These are phyloP conservation scores for Vachellia pachyceras DNA, from an alignment of 306 rosid species.

Conservation along the genomic window DNA sequence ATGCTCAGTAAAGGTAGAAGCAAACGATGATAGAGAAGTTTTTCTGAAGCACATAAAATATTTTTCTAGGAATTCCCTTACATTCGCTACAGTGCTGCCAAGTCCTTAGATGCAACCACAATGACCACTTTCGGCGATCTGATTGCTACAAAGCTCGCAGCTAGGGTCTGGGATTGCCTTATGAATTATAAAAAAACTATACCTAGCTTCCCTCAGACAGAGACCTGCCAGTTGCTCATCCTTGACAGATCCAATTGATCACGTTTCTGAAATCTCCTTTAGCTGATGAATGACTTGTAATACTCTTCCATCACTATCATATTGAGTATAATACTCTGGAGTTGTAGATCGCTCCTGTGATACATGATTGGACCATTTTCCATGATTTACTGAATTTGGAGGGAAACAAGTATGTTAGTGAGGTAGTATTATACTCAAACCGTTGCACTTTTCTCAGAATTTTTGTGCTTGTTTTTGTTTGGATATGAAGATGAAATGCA, in stretches of 20 bases:
- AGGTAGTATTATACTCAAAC: constrained; percentile 53
- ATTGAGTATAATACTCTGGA: constrained; percentile 47
- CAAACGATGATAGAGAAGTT: constrained; percentile 16
- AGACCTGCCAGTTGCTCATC: constrained; percentile 93
- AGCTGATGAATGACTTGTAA: constrained; percentile 31
- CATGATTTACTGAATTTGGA: constrained; percentile 88
- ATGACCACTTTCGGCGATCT: constrained; percentile 91
- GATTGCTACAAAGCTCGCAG: constrained; percentile 94
- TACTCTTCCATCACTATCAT: constrained; percentile 32
- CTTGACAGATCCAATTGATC: constrained; percentile 97
- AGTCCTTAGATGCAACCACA: constrained; percentile 89
- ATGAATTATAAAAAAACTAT: constrained; percentile 73
- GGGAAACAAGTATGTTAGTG: constrained; percentile 89
- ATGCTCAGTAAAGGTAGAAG: constrained; percentile 33
- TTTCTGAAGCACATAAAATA: constrained; percentile 37
- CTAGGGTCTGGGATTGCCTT: constrained; percentile 90
- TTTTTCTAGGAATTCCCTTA: constrained; percentile 76
- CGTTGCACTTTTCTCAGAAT: constrained; percentile 12
- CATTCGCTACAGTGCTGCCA: constrained; percentile 92
- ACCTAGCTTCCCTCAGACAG: constrained; percentile 84
- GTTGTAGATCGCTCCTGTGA: constrained; percentile 89
- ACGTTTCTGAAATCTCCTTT: constrained; percentile 66
- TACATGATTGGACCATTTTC: constrained; percentile 98
- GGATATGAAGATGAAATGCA: constrained; percentile 34
- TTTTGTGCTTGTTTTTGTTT: constrained; percentile 21